These are phyloP conservation scores for Rhamnella rubrinervis DNA, from an alignment of 331 rosid species.

Conservation along the genomic window DNA sequence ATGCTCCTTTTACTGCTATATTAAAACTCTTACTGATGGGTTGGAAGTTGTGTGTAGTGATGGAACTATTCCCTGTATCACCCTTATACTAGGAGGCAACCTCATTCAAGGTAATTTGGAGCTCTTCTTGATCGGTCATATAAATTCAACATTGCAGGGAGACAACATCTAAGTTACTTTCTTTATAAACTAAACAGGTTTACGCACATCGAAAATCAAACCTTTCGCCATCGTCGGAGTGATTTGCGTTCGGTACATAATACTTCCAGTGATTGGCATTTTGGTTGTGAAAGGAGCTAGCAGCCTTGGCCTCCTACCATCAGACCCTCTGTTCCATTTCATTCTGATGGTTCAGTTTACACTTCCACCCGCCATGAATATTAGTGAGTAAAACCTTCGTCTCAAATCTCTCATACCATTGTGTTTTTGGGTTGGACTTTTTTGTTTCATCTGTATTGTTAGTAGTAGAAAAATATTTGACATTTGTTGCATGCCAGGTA, in stretches of 20 bases:
- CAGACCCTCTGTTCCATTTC: conserved; percentile 68
- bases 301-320: conserved; percentile 51
- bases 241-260: conserved; percentile 35
- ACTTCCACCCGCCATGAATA: conserved; percentile 93
- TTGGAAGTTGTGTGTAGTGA: conserved; percentile 36
- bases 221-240: conserved; percentile 38
- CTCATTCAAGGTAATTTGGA: conserved; percentile 59
- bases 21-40: neutral
- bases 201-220: conserved; percentile 55
- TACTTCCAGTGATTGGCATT: conserved; percentile 66
- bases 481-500: conserved; percentile 45
- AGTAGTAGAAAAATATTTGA: neutral
- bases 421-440: neutral
- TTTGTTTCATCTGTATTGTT: neutral
- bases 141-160: neutral
- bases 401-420: neutral
- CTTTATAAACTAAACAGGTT: conserved; percentile 36
- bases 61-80: conserved; percentile 88
- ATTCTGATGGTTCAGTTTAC: conserved; percentile 74
- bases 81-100: conserved; percentile 85
- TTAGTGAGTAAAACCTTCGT: conserved; percentile 42
- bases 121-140: neutral
- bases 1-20: neutral
- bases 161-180: neutral
- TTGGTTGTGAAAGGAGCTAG: conserved; percentile 54